Conservation (phyloP, 306 rosid genomes). For the Sphenostylis stenocarpa region DNA sequence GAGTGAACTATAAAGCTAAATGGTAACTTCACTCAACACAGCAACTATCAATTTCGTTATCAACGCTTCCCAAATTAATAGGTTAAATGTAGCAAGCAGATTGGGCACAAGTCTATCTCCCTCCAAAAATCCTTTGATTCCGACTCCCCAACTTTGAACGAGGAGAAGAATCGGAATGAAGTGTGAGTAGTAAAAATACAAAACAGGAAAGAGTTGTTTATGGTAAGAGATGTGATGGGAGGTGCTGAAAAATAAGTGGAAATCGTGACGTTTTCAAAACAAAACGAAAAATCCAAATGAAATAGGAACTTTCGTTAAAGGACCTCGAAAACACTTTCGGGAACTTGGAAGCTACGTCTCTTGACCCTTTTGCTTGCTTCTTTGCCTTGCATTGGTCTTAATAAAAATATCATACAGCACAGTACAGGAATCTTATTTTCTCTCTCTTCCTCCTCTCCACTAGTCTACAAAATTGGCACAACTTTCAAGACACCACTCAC, state of each 20-base stretch:
- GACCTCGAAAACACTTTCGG: background rate
- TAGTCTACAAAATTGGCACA: background rate
- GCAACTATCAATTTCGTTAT: too few species aligned
- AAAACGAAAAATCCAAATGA: slow-evolving; percentile 14
- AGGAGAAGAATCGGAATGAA: background rate
- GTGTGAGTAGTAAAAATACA: background rate
- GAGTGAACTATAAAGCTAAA: background rate
- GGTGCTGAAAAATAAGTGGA: background rate
- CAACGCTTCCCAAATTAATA: too few species aligned
- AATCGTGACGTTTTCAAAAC: slow-evolving; percentile 8
- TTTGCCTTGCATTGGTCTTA: background rate
- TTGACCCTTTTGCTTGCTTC: slow-evolving; percentile 17
- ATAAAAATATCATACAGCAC: too few species aligned
- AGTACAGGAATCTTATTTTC: too few species aligned
- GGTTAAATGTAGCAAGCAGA: too few species aligned
- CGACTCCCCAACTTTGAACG: too few species aligned
- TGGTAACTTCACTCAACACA: slow-evolving; percentile 12
- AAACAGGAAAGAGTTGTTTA: background rate
- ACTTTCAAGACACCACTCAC: background rate
- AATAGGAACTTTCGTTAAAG: background rate
- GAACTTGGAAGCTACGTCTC: slow-evolving; percentile 38
- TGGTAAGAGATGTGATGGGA: background rate
- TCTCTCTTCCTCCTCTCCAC: background rate
- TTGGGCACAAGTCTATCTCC: too few species aligned
- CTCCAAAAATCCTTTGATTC: too few species aligned